Conservation (phyloP, 169 alveolate species). For the Haemoproteus tartakovskyi region DNA sequence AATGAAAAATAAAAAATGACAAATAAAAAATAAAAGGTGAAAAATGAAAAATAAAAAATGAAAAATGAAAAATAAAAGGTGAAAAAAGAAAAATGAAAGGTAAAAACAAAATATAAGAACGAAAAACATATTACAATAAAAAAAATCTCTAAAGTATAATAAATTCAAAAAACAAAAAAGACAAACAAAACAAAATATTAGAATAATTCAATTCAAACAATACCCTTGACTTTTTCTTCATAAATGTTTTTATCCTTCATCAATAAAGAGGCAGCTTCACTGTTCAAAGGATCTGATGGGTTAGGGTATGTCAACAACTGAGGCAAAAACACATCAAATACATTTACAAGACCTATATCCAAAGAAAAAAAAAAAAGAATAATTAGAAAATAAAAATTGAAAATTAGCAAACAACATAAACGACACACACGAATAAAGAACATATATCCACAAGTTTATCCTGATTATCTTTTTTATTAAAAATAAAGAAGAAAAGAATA, state of each 20-base stretch:
- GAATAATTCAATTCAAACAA: too few species aligned
- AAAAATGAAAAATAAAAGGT: too few species aligned
- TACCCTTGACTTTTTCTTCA: slow-evolving; percentile 90
- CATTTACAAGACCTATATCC: slow-evolving; percentile 88
- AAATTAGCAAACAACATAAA: too few species aligned
- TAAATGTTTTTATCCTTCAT: slow-evolving; percentile 85
- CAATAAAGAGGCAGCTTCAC: slow-evolving; percentile 94
- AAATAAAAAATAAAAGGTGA: not conserved
- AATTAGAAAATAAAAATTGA: too few species aligned
- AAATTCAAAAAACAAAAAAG: not conserved
- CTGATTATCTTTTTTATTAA: too few species aligned
- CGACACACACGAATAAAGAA: too few species aligned
- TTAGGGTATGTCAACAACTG: slow-evolving; percentile 95
- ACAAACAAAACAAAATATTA: not conserved
- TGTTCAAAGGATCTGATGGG: slow-evolving; percentile 94
- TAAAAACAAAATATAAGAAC: too few species aligned
- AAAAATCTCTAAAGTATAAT: too few species aligned
- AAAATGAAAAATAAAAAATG: not conserved
- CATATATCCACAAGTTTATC: too few species aligned
- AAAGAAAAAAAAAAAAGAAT: not conserved
- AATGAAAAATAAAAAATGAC: not conserved
- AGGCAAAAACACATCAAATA: slow-evolving; percentile 94
- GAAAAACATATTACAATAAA: too few species aligned
- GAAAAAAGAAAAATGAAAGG: not conserved
- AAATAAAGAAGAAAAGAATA: too few species aligned